Evolutionary conservation across 441 rosid species (phyloP).

Genomic region (Erysimum cheiri): DNA sequence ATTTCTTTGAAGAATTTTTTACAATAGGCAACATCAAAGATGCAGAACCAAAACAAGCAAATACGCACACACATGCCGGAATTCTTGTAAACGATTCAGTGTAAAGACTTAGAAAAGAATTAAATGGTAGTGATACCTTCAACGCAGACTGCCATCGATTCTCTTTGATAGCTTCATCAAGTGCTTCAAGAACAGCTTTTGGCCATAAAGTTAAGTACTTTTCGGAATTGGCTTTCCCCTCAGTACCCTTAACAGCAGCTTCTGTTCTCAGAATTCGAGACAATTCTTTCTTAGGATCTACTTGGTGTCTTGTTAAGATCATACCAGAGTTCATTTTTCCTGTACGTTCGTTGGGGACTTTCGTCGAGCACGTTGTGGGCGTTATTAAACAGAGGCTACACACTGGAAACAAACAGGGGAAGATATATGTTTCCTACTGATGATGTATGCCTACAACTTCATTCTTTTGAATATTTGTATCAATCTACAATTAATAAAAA

Average conservation of each 20-base stretch:
- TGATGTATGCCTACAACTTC: no score
- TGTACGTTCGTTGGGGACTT: constrained; percentile 42
- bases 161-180: constrained; percentile 67
- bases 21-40: no score
- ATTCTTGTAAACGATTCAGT: background rate
- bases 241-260: constrained; percentile 66
- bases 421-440: background rate
- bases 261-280: constrained; percentile 72
- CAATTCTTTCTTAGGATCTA: constrained; percentile 56
- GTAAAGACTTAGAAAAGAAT: constrained; percentile 9
- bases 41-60: no score
- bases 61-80: no score
- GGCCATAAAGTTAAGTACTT: constrained; percentile 77
- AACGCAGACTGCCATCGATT: constrained; percentile 74
- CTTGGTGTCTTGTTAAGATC: constrained; percentile 44
- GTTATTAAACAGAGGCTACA: background rate
- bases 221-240: constrained; percentile 70
- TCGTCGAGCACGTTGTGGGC: constrained; percentile 47
- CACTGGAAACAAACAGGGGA: background rate
- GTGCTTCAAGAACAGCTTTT: constrained; percentile 85
- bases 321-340: constrained; percentile 35
- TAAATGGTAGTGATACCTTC: constrained; percentile 48
- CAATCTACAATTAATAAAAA: no score
- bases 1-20: no score
- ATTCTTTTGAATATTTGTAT: no score